Conservation (phyloP, 2,329 filamentous ascomycete genomes). For the Cytospora paraplurivora region DNA sequence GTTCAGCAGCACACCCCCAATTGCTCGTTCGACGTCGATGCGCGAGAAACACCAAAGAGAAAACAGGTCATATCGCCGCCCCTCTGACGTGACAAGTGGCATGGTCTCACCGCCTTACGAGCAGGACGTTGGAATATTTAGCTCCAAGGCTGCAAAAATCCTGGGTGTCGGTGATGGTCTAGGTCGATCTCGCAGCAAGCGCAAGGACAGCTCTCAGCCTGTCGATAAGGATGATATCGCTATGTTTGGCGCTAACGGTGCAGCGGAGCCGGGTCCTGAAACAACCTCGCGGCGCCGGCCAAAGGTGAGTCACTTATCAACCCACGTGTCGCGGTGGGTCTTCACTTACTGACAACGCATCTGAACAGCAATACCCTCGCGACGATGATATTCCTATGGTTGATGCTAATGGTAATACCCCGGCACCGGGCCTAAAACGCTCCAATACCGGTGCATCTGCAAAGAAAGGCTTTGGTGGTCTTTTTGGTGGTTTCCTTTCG, state of each 20-base stretch:
- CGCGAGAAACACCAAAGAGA: constrained; percentile 63
- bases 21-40: constrained; percentile 69
- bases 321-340: constrained; percentile 20
- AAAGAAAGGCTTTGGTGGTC: constrained; percentile 61
- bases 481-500: constrained; percentile 63
- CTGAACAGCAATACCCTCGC: constrained; percentile 63
- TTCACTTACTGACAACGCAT: constrained; percentile 43
- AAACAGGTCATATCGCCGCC: constrained; percentile 65
- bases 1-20: constrained; percentile 67
- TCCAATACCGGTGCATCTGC: constrained; percentile 57
- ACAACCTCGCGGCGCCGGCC: constrained; percentile 49
- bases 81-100: constrained; percentile 67
- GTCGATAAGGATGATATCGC: constrained; percentile 54
- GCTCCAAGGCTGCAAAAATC: constrained; percentile 77
- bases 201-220: constrained; percentile 44
- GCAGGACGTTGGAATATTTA: constrained; percentile 59
- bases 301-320: constrained; percentile 40
- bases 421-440: constrained; percentile 55
- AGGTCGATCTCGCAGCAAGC: constrained; percentile 44
- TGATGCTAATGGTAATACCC: constrained; percentile 51
- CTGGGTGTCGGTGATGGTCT: constrained; percentile 61
- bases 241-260: constrained; percentile 48
- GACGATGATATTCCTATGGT: constrained; percentile 63
- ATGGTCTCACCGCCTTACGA: constrained; percentile 75
- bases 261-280: constrained; percentile 44